These are phyloP conservation scores for Cyberlindnera galapagoensis DNA, from an alignment of 805 yeast species.

Conservation along the genomic window DNA sequence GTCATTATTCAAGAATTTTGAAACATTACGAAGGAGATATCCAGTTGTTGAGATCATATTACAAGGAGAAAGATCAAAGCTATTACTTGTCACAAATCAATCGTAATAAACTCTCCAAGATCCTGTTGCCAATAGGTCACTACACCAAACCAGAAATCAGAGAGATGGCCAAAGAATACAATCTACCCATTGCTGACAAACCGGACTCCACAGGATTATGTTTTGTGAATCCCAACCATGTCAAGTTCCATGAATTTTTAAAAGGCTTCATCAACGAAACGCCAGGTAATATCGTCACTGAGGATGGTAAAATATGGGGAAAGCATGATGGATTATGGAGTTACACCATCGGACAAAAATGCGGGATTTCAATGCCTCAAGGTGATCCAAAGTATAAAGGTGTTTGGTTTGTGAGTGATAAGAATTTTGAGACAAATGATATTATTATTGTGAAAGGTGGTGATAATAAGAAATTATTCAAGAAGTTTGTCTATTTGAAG, in stretches of 20 bases:
- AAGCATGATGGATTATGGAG: conserved; percentile 85
- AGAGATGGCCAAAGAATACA: conserved; percentile 47
- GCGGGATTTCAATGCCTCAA: conserved; percentile 82
- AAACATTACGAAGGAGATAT: conserved; percentile 25
- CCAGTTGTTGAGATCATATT: conserved; percentile 52
- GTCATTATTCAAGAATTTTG: conserved; percentile 65
- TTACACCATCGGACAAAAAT: conserved; percentile 89
- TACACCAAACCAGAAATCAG: conserved; percentile 70
- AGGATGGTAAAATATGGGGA: conserved; percentile 73
- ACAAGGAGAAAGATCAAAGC: conserved; percentile 76
- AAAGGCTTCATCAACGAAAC: conserved; percentile 63
- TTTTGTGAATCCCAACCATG: conserved; percentile 62
- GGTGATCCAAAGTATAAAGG: conserved; percentile 72
- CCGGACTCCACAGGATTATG: conserved; percentile 95
- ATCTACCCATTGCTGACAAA: conserved; percentile 61
- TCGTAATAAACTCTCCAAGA: conserved; percentile 36
- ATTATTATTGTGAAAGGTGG: conserved; percentile 72
- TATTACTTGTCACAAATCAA: conserved; percentile 73
- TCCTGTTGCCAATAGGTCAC: conserved; percentile 80
- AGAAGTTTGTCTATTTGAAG: conserved; percentile 33
- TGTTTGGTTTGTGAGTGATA: conserved; percentile 80
- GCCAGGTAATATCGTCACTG: conserved; percentile 78
- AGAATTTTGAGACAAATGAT: conserved; percentile 57
- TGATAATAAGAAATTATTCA: conserved; percentile 49
- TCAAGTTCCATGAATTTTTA: conserved; percentile 70